These are phyloP conservation scores for Purpureocillium takamizusanense DNA, from an alignment of 2,329 filamentous ascomycete genomes.

Conservation along the genomic window DNA sequence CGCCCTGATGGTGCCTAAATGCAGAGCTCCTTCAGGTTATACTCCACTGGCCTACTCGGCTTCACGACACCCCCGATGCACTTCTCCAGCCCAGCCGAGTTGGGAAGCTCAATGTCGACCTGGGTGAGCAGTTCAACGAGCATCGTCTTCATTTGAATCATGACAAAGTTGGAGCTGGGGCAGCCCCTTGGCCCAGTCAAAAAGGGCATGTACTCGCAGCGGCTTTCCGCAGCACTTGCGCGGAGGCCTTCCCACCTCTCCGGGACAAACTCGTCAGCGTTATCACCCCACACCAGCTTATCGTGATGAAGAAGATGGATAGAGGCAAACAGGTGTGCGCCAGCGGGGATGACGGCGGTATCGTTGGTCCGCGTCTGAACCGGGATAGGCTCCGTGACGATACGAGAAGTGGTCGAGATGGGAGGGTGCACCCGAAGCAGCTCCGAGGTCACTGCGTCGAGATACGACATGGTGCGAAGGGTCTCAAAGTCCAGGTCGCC, in stretches of 20 bases:
- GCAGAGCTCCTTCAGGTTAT: neutral
- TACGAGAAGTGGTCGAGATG: constrained; percentile 1
- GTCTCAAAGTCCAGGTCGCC: neutral
- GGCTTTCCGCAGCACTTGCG: constrained; percentile 1
- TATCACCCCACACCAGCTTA: constrained; percentile 2
- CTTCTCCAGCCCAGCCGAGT: constrained; percentile 1
- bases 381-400: constrained; percentile 1
- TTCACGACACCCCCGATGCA: constrained; percentile 1
- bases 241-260: constrained; percentile 1
- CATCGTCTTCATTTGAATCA: constrained; percentile 5
- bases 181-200: constrained; percentile 1
- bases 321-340: constrained; percentile 2
- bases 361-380: neutral
- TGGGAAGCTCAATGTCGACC: constrained; percentile 1
- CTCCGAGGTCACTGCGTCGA: constrained; percentile 1
- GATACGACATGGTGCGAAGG: constrained; percentile 2
- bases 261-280: constrained; percentile 1
- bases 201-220: constrained; percentile 3
- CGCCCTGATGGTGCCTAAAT: neutral
- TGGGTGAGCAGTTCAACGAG: constrained; percentile 1
- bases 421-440: constrained; percentile 1
- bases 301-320: constrained; percentile 4
- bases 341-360: neutral
- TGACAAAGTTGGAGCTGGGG: constrained; percentile 3
- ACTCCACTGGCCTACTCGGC: neutral